Evolutionary conservation across 805 yeast genomes (phyloP).

Genomic region (Scheffersomyces coipomensis): DNA sequence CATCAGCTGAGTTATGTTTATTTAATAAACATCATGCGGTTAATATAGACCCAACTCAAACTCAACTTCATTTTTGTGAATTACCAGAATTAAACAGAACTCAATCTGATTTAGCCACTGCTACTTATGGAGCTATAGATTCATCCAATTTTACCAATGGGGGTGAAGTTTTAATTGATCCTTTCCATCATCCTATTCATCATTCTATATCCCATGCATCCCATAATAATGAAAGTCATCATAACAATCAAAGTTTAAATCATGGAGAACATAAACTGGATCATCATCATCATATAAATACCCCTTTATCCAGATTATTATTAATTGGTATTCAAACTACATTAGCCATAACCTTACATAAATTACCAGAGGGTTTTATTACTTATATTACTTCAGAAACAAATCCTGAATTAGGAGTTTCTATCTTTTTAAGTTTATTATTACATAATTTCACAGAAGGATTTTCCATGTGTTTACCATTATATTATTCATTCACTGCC

Average conservation of each 20-base stretch:
- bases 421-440: constrained; percentile 80
- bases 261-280: constrained; percentile 20
- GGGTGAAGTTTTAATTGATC: background rate
- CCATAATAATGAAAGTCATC: background rate
- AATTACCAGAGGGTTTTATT: constrained; percentile 93
- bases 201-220: background rate
- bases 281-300: constrained; percentile 78
- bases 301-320: constrained; percentile 74
- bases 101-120: constrained; percentile 2
- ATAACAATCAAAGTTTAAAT: too few relatives aligned
- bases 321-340: constrained; percentile 91
- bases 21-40: constrained; percentile 6
- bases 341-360: constrained; percentile 82
- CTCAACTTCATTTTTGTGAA: constrained; percentile 37
- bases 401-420: constrained; percentile 59
- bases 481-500: constrained; percentile 65
- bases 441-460: constrained; percentile 95
- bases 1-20: constrained; percentile 38
- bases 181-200: constrained; percentile 1
- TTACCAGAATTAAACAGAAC: constrained; percentile 26
- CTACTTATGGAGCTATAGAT: background rate
- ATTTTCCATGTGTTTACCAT: constrained; percentile 87
- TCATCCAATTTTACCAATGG: background rate
- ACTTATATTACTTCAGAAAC: constrained; percentile 79
- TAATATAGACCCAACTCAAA: constrained; percentile 3